A percentile compares a stretch with the other conserved stretches of the same genome.
These are phyloP conservation scores for Rhododendron williamsianum DNA, from an alignment of 148 eudicot species.

Conservation along the genomic window DNA sequence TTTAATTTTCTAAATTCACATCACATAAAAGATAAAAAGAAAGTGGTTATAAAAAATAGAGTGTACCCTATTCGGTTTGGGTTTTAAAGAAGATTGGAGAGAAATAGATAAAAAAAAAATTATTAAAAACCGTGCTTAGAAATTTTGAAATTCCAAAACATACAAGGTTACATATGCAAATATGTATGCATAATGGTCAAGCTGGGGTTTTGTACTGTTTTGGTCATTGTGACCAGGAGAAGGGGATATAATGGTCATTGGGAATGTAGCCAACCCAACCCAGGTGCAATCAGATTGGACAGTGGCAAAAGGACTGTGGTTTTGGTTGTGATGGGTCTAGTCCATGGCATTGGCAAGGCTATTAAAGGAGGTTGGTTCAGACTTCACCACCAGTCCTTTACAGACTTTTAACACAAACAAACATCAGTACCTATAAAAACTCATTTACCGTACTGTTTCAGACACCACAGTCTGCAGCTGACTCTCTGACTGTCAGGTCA, in stretches of 20 bases:
- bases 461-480: not conserved
- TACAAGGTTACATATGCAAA: no score
- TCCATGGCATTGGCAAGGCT: constrained; percentile 5
- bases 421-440: not conserved
- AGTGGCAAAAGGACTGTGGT: not conserved
- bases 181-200: not conserved
- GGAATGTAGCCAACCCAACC: not conserved
- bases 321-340: constrained; percentile 3
- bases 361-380: constrained; percentile 2
- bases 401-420: constrained; percentile 10
- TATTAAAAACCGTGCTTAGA: fast-evolving
- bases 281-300: not conserved
- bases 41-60: no score
- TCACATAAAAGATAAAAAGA: no score
- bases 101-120: no score
- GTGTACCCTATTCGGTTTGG: no score
- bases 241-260: constrained; percentile 6
- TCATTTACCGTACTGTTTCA: constrained; percentile 9
- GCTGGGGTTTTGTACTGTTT: not conserved
- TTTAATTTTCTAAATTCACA: no score
- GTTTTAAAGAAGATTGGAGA: no score
- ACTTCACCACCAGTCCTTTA: constrained; percentile 5
- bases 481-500: constrained; percentile 4
- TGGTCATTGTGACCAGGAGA: not conserved
- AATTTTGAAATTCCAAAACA: no score